These are phyloP conservation scores for Hirschfeldia incana DNA, from an alignment of 345 rosid species.

Conservation along the genomic window DNA sequence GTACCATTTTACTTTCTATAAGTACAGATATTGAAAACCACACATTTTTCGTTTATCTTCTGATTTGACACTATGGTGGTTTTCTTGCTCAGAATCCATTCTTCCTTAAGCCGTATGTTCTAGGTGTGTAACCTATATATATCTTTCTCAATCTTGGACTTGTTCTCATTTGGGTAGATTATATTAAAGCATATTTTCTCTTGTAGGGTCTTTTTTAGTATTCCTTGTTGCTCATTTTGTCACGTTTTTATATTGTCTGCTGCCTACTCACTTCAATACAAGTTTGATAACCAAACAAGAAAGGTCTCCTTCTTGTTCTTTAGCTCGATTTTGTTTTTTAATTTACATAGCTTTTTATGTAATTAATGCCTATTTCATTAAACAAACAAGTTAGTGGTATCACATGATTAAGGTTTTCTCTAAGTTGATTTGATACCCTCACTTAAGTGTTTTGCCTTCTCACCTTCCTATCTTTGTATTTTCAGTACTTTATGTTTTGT, in stretches of 20 bases:
- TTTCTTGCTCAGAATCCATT: slow-evolving; percentile 54
- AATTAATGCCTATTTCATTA: background rate
- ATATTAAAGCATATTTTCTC: slow-evolving; percentile 3
- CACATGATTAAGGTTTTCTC: background rate
- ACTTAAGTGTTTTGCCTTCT: slow-evolving; percentile 41
- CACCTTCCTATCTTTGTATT: slow-evolving; percentile 30
- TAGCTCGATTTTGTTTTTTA: background rate
- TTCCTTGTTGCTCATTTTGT: slow-evolving; percentile 5
- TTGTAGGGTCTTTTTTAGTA: slow-evolving; percentile 22
- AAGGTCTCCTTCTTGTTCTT: background rate
- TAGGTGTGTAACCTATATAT: background rate
- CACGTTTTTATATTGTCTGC: slow-evolving; percentile 18
- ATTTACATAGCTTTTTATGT: background rate
- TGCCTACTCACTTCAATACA: slow-evolving; percentile 9
- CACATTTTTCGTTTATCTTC: slow-evolving; percentile 22
- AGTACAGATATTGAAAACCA: no score
- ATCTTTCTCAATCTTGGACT: slow-evolving; percentile 19
- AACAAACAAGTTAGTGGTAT: slow-evolving; percentile 29
- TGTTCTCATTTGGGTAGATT: slow-evolving; percentile 24
- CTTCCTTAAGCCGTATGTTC: slow-evolving; percentile 33
- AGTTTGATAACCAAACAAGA: slow-evolving; percentile 14
- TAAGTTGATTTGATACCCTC: slow-evolving; percentile 34
- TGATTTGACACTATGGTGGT: slow-evolving; percentile 39
- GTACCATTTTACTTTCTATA: background rate
- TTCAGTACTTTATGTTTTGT: slow-evolving; percentile 33